Percentiles rank a stretch among this genome's conserved stretches.
phyloP scores from a whole-genome alignment of 1,284 basidiomycete species.

The Vanrija sp. region DNA sequence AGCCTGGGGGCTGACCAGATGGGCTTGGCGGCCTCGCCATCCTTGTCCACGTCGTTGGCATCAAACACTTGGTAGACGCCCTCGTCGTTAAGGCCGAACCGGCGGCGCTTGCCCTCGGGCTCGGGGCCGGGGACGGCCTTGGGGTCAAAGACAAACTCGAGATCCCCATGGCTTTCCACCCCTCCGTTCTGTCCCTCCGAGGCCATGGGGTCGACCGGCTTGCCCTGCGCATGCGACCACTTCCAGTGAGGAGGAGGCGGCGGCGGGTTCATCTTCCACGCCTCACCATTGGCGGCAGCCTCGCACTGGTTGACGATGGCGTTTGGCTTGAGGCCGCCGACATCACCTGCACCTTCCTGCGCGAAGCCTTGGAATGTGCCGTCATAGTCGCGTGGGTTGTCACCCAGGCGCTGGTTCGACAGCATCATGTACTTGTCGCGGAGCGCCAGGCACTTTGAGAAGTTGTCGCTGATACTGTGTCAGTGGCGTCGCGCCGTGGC shows the following conservation, averaged over 20 bases:
- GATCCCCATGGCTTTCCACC: constrained; percentile 9
- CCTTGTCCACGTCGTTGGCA: background rate
- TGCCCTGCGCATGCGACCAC: constrained; percentile 53
- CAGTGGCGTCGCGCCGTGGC: background rate
- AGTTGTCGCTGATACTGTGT: constrained; percentile 47
- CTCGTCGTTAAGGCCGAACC: constrained; percentile 72
- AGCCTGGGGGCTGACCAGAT: constrained; percentile 78
- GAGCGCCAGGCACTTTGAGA: constrained; percentile 76
- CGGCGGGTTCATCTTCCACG: constrained; percentile 81
- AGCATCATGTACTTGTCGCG: constrained; percentile 87
- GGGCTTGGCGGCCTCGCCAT: constrained; percentile 48
- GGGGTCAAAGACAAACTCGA: constrained; percentile 58
- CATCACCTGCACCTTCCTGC: constrained; percentile 58
- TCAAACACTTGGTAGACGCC: constrained; percentile 81
- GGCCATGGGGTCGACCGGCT: constrained; percentile 1
- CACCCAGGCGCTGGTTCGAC: constrained; percentile 81
- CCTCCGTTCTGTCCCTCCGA: constrained; percentile 5
- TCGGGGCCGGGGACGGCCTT: constrained; percentile 62
- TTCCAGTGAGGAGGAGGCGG: constrained; percentile 94
- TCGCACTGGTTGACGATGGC: constrained; percentile 48
- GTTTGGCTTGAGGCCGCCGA: constrained; percentile 64
- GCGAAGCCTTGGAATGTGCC: constrained; percentile 63
- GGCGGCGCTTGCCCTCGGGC: constrained; percentile 48
- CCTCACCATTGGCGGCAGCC: constrained; percentile 4
- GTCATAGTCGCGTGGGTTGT: constrained; percentile 87